phyloP scores from a whole-genome alignment of 805 yeast genomes.

The Ogataea neopini region DNA sequence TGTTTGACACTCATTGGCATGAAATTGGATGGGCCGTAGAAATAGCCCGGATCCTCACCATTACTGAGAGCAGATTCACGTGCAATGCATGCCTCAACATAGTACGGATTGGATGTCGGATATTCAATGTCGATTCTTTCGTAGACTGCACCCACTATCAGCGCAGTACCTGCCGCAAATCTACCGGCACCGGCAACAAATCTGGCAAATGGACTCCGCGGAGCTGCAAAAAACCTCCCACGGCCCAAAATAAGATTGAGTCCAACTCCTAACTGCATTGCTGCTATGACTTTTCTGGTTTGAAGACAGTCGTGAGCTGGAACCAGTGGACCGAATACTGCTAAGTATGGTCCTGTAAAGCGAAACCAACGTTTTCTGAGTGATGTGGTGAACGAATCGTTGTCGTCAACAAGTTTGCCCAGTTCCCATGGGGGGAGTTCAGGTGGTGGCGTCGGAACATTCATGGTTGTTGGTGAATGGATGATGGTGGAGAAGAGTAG shows the following conservation, averaged over 20 bases:
- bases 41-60: conserved; percentile 44
- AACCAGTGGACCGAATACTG: conserved; percentile 36
- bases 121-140: conserved; percentile 21
- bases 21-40: conserved; percentile 52
- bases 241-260: conserved; percentile 14
- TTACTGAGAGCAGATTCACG: conserved; percentile 31
- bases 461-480: conserved; percentile 1
- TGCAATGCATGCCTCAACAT: conserved; percentile 31
- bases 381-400: conserved; percentile 23
- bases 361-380: conserved; percentile 28
- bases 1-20: conserved; percentile 43
- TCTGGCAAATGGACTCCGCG: not conserved
- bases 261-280: conserved; percentile 30
- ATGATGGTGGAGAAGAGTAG: not conserved
- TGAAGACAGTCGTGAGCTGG: conserved; percentile 37
- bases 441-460: not conserved
- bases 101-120: conserved; percentile 28
- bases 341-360: conserved; percentile 31
- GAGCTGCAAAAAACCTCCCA: not conserved
- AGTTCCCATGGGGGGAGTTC: conserved; percentile 17
- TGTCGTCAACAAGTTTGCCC: conserved; percentile 28
- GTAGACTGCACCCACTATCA: conserved; percentile 23
- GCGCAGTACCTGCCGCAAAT: conserved; percentile 9
- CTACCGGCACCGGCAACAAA: conserved; percentile 5
- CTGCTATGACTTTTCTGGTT: conserved; percentile 29